Conservation (phyloP, 768 basidiomycete species). For the Suillus americanus region DNA sequence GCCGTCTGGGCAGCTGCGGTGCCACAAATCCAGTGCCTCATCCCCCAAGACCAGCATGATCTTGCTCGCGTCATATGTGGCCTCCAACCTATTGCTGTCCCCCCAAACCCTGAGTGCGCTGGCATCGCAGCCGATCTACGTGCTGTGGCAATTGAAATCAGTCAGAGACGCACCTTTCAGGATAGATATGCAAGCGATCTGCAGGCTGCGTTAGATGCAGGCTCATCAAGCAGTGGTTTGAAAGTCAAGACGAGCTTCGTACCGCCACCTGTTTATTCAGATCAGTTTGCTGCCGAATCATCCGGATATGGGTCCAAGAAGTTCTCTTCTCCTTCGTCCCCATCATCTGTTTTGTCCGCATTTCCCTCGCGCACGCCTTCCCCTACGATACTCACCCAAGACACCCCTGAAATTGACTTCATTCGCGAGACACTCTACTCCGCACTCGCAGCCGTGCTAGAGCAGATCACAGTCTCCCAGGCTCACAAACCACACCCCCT, state of each 20-base stretch:
- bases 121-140: conserved; percentile 81
- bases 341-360: conserved; percentile 22
- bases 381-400: conserved; percentile 43
- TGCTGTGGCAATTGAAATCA: conserved; percentile 85
- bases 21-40: conserved; percentile 58
- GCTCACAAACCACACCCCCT: conserved; percentile 38
- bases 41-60: conserved; percentile 72
- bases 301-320: conserved; percentile 20
- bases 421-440: conserved; percentile 90
- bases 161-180: conserved; percentile 81
- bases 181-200: conserved; percentile 72
- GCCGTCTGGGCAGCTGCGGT: conserved; percentile 72
- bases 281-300: conserved; percentile 29
- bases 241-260: conserved; percentile 60
- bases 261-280: conserved; percentile 63
- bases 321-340: conserved; percentile 11
- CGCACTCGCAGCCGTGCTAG: conserved; percentile 68
- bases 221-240: conserved; percentile 31
- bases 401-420: conserved; percentile 60
- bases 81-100: conserved; percentile 43
- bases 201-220: conserved; percentile 77
- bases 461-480: conserved; percentile 31
- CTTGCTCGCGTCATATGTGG: conserved; percentile 79
- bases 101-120: conserved; percentile 41
- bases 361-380: conserved; percentile 42